Evolutionary conservation across 1,139 yeast genomes (phyloP), one percentile per base, ranked within the genome.

Genomic region (Nakaseomyces glabratus): DNA sequence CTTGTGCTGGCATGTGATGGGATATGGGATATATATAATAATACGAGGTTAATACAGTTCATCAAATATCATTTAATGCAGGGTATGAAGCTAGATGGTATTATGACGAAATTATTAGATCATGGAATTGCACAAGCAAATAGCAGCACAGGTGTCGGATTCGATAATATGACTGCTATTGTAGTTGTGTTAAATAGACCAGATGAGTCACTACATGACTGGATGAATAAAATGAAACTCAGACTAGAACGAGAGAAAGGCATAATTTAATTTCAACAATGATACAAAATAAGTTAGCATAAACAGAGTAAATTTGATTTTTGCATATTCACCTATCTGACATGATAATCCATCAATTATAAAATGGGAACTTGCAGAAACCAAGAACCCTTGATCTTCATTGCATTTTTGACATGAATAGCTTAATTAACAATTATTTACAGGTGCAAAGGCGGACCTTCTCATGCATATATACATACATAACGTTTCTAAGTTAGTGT

Each of bases 131-230:
- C 73, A n/a, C 72, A 75, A 71, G 88, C 90, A 2, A 73, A 77
- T 43, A 76, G 77, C 33, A 66, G 71, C 29, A 81, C 90, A 0
- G 90, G 90, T 2, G 71, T 79, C 21, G 93, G 93, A 1, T 80
- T 78, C 49, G 93, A 81, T 53, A 81, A 81, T 51, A 80, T 80
- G 90, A 79, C 88, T 1, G 61, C 78, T 19, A 67, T 78, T 6
- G 69, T 80, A 4, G 66, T 80, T 11, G 82, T 82, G 1, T 48
- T 78, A 25, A 82, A 77, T 48, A 55, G 52, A 26, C 60, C 60
- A 8, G 60, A 57, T 4, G 61, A 59, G 34, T 52, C 63, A 8
- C 52, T 77, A 26, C 70, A 71, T 15, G 68, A 66, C 23, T 80
- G 90, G 90, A 69, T 75, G 47, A 57, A 58, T 5, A 54, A 57